Evolutionary conservation across 1,139 yeast species (phyloP).

Genomic region (Magnusiomyces tetraspermus): DNA sequence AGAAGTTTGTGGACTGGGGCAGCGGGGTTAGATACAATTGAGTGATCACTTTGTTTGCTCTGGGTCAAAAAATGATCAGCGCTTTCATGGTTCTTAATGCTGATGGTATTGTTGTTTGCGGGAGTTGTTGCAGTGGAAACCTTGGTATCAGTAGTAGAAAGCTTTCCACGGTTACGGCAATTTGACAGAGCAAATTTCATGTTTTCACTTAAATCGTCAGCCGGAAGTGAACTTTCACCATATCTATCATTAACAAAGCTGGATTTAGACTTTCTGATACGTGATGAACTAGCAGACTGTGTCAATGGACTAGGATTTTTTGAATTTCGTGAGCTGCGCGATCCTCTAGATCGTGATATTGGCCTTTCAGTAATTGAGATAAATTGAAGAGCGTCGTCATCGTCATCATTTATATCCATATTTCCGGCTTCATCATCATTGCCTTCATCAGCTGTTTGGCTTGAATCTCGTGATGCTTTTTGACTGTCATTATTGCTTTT

Average conservation of each 20-base stretch:
- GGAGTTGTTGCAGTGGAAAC: too few species aligned
- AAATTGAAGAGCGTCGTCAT: background rate
- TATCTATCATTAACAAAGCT: background rate
- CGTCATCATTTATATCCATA: background rate
- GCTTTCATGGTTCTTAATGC: too few species aligned
- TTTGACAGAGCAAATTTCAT: background rate
- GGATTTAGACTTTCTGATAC: background rate
- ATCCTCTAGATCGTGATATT: background rate
- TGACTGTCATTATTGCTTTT: background rate
- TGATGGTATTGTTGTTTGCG: too few species aligned
- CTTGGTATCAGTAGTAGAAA: too few species aligned
- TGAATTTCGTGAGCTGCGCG: background rate
- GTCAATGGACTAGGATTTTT: background rate
- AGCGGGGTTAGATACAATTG: too few species aligned
- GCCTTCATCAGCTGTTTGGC: background rate
- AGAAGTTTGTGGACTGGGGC: too few species aligned
- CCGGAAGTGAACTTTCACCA: background rate
- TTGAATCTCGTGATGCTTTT: background rate
- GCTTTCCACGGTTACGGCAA: too few species aligned
- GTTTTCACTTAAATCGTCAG: background rate
- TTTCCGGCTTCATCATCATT: background rate
- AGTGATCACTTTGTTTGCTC: too few species aligned
- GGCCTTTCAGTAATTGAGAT: background rate
- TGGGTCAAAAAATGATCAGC: too few species aligned
- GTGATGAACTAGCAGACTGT: background rate